Evolutionary conservation across 805 yeast genomes (phyloP).

Genomic region (Monosporozyma yasuniensis): DNA sequence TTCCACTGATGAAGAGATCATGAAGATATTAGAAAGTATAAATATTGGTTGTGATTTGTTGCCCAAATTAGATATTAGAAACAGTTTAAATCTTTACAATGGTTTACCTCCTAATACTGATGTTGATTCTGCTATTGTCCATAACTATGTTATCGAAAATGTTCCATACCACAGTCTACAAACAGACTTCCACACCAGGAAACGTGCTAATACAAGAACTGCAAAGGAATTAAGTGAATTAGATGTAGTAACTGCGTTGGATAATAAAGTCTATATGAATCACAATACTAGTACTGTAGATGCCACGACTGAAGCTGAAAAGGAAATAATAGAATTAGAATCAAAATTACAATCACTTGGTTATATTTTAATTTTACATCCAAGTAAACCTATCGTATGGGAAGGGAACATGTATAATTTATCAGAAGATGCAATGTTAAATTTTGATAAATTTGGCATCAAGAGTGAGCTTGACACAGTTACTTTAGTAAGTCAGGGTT

Average conservation of each 20-base stretch:
- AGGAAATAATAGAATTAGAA: constrained; percentile 22
- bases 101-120: constrained; percentile 17
- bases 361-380: constrained; percentile 64
- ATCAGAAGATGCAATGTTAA: constrained; percentile 21
- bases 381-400: constrained; percentile 84
- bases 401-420: constrained; percentile 66
- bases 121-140: constrained; percentile 22
- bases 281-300: background rate
- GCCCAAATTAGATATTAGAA: constrained; percentile 26
- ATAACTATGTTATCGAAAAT: constrained; percentile 24
- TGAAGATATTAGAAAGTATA: constrained; percentile 37
- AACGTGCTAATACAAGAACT: background rate
- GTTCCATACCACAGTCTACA: constrained; percentile 18
- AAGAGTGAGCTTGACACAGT: constrained; percentile 15
- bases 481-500: constrained; percentile 42
- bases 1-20: constrained; percentile 34
- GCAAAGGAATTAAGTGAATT: background rate
- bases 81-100: constrained; percentile 24
- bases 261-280: background rate
- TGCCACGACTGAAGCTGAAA: constrained; percentile 24
- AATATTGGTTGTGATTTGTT: constrained; percentile 45
- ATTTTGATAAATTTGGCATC: constrained; percentile 15
- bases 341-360: constrained; percentile 34
- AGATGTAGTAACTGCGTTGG: background rate
- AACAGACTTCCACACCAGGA: constrained; percentile 5